A percentile compares a stretch with the other conserved stretches of the same genome.
phyloP scores from a whole-genome alignment of 2,329 filamentous ascomycete species.

The Cryphonectria nitschkei region DNA sequence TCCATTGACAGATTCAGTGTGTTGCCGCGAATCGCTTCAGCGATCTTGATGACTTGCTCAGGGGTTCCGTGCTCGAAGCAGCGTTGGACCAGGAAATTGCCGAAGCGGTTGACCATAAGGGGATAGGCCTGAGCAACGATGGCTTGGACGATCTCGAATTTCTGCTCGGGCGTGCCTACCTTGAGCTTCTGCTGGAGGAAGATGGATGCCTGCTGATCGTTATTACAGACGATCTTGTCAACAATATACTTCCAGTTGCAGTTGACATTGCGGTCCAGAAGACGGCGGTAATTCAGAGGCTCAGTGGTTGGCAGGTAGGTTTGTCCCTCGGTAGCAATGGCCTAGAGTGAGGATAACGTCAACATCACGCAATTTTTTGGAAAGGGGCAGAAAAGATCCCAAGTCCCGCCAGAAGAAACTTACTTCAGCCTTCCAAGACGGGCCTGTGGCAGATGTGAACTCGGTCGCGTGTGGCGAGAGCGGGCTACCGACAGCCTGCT shows the following conservation, averaged over 20 bases:
- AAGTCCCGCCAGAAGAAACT: constrained; percentile 30
- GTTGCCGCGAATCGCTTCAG: constrained; percentile 90
- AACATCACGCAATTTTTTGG: constrained; percentile 26
- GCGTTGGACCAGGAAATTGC: constrained; percentile 96
- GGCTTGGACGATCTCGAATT: constrained; percentile 94
- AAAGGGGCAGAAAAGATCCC: constrained; percentile 16
- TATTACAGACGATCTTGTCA: constrained; percentile 98
- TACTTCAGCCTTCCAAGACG: constrained; percentile 61
- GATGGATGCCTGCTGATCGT: constrained; percentile 98
- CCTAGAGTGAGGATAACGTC: constrained; percentile 41
- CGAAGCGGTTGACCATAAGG: constrained; percentile 97
- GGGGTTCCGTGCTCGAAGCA: constrained; percentile 98
- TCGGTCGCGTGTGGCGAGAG: constrained; percentile 76
- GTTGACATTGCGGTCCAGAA: constrained; percentile 92
- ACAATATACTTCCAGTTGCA: constrained; percentile 99
- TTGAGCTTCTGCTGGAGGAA: constrained; percentile 99
- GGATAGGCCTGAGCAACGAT: constrained; percentile 95
- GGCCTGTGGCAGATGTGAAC: constrained; percentile 61
- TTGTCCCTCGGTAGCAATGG: constrained; percentile 59
- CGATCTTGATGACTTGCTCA: constrained; percentile 93
- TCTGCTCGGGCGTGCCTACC: constrained; percentile 91
- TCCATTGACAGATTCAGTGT: constrained; percentile 97
- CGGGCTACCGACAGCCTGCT: constrained; percentile 64
- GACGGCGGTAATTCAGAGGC: constrained; percentile 92
- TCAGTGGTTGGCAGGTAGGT: constrained; percentile 87